A percentile compares a stretch with the other conserved stretches of the same genome.
These are phyloP conservation scores for Solanum boliviense DNA, from an alignment of 257 asterid species.

Conservation along the genomic window DNA sequence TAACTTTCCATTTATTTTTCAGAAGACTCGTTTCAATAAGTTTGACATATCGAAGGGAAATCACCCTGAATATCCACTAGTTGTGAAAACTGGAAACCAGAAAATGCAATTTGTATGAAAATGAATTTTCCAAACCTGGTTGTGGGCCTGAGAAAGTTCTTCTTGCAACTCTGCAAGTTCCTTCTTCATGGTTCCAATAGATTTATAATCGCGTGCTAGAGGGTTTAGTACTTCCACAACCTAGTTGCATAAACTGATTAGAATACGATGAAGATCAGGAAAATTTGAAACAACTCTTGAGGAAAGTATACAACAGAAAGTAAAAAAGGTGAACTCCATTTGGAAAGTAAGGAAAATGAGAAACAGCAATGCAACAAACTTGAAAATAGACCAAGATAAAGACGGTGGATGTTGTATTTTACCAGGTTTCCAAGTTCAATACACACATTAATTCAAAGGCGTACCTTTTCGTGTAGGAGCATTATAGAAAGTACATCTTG, in stretches of 20 bases:
- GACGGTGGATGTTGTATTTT: not conserved
- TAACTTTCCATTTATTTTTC: not conserved
- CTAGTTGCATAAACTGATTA: conserved; percentile 9
- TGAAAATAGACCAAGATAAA: not conserved
- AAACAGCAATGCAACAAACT: not conserved
- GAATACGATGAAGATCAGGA: not conserved
- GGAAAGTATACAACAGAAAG: not conserved
- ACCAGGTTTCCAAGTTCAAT: not conserved
- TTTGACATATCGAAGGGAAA: not conserved
- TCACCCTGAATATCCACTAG: not conserved
- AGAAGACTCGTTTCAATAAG: not conserved
- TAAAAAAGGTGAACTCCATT: not conserved
- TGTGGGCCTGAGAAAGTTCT: conserved; percentile 69
- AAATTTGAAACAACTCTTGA: not conserved
- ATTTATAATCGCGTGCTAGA: conserved; percentile 90
- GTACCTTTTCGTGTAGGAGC: conserved; percentile 95
- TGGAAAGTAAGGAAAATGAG: not conserved
- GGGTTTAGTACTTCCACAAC: conserved; percentile 89
- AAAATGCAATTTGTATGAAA: not conserved
- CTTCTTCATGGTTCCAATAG: conserved; percentile 75
- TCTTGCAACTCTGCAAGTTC: conserved; percentile 85
- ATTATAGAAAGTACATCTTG: conserved; percentile 86
- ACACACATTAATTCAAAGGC: not conserved
- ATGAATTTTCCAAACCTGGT: conserved; percentile 35
- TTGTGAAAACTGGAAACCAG: not conserved